Evolutionary conservation across 2,329 filamentous ascomycete species (phyloP).

Genomic region (Pseudogymnoascus sp.): DNA sequence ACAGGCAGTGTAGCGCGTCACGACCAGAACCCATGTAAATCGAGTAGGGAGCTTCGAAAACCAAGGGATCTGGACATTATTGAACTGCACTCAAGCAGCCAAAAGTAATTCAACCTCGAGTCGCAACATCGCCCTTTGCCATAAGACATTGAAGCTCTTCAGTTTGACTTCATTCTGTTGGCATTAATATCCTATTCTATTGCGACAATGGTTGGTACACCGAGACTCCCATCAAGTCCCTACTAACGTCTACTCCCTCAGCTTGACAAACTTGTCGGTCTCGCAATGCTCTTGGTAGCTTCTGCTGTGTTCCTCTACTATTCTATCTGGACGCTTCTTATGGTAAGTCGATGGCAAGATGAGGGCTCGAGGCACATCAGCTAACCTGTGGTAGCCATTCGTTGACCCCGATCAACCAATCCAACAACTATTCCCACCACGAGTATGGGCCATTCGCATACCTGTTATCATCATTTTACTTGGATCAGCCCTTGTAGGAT

Average conservation of each 20-base stretch:
- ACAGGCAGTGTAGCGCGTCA: slow-evolving; percentile 9
- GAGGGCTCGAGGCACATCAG: slow-evolving; percentile 32
- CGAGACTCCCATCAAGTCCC: background rate
- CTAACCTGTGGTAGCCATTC: slow-evolving; percentile 63
- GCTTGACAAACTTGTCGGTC: slow-evolving; percentile 83
- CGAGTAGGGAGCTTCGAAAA: slow-evolving; percentile 9
- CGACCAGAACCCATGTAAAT: slow-evolving; percentile 9
- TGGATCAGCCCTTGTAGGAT: slow-evolving; percentile 87
- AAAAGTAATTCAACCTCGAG: background rate
- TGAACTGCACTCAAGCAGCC: background rate
- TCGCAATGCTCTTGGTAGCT: slow-evolving; percentile 69
- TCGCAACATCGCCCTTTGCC: background rate
- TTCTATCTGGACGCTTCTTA: slow-evolving; percentile 93
- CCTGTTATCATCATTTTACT: slow-evolving; percentile 93
- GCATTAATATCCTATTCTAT: background rate
- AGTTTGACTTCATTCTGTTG: slow-evolving; percentile 6
- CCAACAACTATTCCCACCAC: slow-evolving; percentile 90
- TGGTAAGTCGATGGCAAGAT: slow-evolving; percentile 74
- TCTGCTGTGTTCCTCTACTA: slow-evolving; percentile 82
- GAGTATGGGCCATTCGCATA: slow-evolving; percentile 97
- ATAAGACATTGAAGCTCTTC: background rate
- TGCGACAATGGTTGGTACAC: slow-evolving; percentile 29
- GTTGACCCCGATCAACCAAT: slow-evolving; percentile 91
- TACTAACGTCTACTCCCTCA: slow-evolving; percentile 33
- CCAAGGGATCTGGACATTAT: slow-evolving; percentile 6